These are phyloP conservation scores for Candida chilensis DNA, from an alignment of 805 yeast genomes.

Conservation along the genomic window DNA sequence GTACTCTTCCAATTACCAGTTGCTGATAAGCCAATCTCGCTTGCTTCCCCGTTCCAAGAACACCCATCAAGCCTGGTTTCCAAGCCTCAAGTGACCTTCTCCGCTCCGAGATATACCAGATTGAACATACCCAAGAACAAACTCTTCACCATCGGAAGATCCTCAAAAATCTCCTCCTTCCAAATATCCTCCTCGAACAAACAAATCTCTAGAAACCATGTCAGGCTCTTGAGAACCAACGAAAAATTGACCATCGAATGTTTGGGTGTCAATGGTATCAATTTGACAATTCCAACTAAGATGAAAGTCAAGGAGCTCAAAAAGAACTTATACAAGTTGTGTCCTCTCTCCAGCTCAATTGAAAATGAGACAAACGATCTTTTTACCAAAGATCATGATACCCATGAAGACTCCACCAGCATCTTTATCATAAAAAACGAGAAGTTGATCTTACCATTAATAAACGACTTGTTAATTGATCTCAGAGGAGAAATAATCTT, in stretches of 20 bases:
- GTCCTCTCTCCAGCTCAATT: no score
- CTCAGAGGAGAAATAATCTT: conserved; percentile 57
- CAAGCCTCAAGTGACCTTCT: no score
- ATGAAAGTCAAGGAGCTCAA: conserved; percentile 25
- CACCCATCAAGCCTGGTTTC: no score
- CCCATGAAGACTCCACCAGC: conserved; percentile 36
- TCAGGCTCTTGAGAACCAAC: no score
- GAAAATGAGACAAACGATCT: no score
- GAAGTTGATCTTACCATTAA: conserved; percentile 52
- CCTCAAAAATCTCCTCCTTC: conserved; percentile 50
- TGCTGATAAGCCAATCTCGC: no score
- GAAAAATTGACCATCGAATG: conserved; percentile 51
- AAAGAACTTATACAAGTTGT: no score
- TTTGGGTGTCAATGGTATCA: conserved; percentile 76
- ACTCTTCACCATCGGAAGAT: conserved; percentile 52
- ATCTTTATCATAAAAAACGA: conserved; percentile 56
- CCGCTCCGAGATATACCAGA: no score
- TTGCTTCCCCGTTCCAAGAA: no score
- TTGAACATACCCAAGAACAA: no score
- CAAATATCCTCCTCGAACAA: conserved; percentile 37
- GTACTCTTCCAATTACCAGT: no score
- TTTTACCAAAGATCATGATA: conserved; percentile 30
- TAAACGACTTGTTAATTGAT: conserved; percentile 55
- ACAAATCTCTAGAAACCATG: conserved; percentile 60
- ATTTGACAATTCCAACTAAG: conserved; percentile 49